phyloP scores from a whole-genome alignment of 768 basidiomycete genomes.

The Auriscalpium orientale region DNA sequence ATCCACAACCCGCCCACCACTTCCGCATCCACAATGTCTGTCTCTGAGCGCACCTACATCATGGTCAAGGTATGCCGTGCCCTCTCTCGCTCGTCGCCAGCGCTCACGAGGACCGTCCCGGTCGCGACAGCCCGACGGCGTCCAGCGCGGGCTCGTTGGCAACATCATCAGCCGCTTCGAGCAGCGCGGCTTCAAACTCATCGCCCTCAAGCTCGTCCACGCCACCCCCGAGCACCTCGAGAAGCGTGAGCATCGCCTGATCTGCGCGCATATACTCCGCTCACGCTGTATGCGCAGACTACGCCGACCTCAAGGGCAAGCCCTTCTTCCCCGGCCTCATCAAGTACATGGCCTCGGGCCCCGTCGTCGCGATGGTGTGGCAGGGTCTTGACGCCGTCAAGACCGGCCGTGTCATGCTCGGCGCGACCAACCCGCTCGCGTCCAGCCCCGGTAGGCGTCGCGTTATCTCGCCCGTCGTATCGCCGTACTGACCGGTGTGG shows the following conservation, averaged over 20 bases:
- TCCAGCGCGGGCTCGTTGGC: slow-evolving; percentile 92
- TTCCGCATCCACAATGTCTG: slow-evolving; percentile 45
- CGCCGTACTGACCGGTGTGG: neutral
- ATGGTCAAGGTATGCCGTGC: slow-evolving; percentile 82
- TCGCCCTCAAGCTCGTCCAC: slow-evolving; percentile 86
- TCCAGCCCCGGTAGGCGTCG: slow-evolving; percentile 66
- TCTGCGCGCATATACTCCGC: neutral
- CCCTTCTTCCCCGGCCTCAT: slow-evolving; percentile 94
- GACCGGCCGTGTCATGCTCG: slow-evolving; percentile 94
- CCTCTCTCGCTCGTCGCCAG: neutral
- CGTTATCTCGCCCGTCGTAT: neutral
- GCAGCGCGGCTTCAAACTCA: slow-evolving; percentile 96
- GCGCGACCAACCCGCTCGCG: slow-evolving; percentile 91
- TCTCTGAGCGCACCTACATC: slow-evolving; percentile 90
- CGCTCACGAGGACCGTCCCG: neutral
- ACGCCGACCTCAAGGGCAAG: slow-evolving; percentile 91
- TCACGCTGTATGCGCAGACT: slow-evolving; percentile 50
- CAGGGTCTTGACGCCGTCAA: slow-evolving; percentile 91
- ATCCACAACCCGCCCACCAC: slow-evolving; percentile 14
- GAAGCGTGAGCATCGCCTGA: slow-evolving; percentile 48
- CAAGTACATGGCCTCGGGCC: slow-evolving; percentile 94
- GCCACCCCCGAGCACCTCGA: slow-evolving; percentile 81
- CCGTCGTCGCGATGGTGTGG: slow-evolving; percentile 95
- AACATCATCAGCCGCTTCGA: slow-evolving; percentile 96
- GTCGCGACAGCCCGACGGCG: slow-evolving; percentile 84